These are phyloP conservation scores for Hypoxylon sp. DNA, from an alignment of 2,329 filamentous ascomycete genomes.

Conservation along the genomic window DNA sequence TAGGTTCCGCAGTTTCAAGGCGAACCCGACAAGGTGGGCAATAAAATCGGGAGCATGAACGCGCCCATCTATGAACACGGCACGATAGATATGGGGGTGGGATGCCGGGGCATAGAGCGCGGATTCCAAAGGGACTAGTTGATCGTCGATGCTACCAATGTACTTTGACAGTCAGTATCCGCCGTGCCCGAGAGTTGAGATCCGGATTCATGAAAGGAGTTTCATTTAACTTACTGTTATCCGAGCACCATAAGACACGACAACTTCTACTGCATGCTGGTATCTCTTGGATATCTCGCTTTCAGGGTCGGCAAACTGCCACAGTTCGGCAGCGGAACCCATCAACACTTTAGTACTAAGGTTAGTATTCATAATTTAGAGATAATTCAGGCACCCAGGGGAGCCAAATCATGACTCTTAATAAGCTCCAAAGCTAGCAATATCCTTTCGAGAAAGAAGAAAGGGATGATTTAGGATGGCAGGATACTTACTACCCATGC, in stretches of 20 bases:
- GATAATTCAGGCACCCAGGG: background rate
- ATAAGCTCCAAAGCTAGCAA: background rate
- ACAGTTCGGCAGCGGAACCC: slow-evolving; percentile 91
- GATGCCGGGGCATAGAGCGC: slow-evolving; percentile 86
- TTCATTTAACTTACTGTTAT: slow-evolving; percentile 66
- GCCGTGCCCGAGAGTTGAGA: background rate
- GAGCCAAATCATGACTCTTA: background rate
- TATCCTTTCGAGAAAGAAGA: background rate
- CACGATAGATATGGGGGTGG: slow-evolving; percentile 93
- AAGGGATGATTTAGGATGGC: background rate
- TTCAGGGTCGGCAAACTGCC: slow-evolving; percentile 87
- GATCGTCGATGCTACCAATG: slow-evolving; percentile 95
- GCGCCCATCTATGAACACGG: slow-evolving; percentile 95
- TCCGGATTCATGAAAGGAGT: background rate
- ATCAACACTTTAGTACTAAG: slow-evolving; percentile 71
- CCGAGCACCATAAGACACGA: slow-evolving; percentile 82
- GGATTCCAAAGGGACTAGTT: slow-evolving; percentile 94
- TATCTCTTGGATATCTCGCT: slow-evolving; percentile 88
- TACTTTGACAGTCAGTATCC: slow-evolving; percentile 59
- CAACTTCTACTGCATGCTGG: slow-evolving; percentile 77
- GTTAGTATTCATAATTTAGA: slow-evolving; percentile 14
- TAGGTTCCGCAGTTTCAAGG: slow-evolving; percentile 91
- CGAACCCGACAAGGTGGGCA: slow-evolving; percentile 91
- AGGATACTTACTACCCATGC: slow-evolving; percentile 66
- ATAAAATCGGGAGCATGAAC: slow-evolving; percentile 95